Base-by-base conservation (phyloP, 192 early-diverging fungal genomes). In the Umbelopsis sp. region DNA sequence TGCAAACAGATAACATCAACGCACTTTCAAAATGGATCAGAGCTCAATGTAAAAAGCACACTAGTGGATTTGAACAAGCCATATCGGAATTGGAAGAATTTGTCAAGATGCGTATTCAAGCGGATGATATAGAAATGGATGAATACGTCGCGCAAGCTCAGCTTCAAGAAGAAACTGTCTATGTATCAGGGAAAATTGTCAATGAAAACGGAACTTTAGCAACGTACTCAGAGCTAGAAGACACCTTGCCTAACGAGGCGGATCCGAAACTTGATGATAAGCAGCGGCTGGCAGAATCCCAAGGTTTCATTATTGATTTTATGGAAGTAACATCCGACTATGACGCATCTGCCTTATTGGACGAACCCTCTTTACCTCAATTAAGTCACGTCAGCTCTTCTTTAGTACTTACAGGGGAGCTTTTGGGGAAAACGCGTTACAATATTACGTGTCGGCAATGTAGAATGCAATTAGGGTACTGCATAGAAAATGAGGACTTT, bases 11-110 rank as follows among this genome's bases (percentile, higher is more conserved):
- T 5, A 86, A 85, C 36, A 68, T 81, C 2, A n/a, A 68, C 20
- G 81, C 83, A 36, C 80, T 95, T 22, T 92, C 93, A 2, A 81
- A 81, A 45, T 95, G 93, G 93, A 85, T 93, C 26, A 78, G 84
- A 21, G 56, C 32, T 14, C 79, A 69, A 8, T 71, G 77, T 21
- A 72, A 70, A 44, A 80, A 45, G 52, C 69, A 29, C 0, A 69
- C 52, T 38, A 11, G 24, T 11, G 52, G 71, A 12, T 86, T 86
- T 45, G 80, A 75, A 10, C 50, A 71, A 34, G 82, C 72, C 25
- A 56, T 74, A 36, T 8, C 26, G n/a, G 44, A 66, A 4, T 20
- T 74, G 20, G 32, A 14, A 8, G 41, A 21, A 11, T 74, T 74
- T 56, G n/a, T 44, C 0, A 66, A 47, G 8, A 12, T 43, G 4